Percentiles rank a stretch among this genome's conserved stretches.
Conservation (phyloP, 2,329 filamentous ascomycete genomes). For the Fusarium tuaranense region DNA sequence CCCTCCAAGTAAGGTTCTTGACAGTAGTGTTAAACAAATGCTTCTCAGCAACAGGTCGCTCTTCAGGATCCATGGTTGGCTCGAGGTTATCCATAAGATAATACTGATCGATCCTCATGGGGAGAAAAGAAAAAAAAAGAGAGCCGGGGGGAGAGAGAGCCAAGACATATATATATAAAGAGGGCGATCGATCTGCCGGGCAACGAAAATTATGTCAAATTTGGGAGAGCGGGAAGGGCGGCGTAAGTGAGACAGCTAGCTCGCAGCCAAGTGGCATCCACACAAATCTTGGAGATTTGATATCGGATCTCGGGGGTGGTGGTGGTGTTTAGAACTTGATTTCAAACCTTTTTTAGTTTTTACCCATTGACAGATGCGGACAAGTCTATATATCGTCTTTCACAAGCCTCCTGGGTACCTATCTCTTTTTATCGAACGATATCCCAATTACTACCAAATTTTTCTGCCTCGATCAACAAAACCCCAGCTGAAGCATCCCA, state of each 20-base stretch:
- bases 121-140: not conserved
- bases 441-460: not conserved
- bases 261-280: not conserved
- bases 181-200: not conserved
- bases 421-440: not conserved
- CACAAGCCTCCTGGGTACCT: not conserved
- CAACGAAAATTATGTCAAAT: not conserved
- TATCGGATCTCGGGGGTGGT: not conserved
- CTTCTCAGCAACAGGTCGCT: conserved; percentile 50
- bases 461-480: not conserved
- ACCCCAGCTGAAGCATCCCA: conserved; percentile 4
- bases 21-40: conserved; percentile 74
- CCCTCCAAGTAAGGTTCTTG: conserved; percentile 73
- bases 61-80: conserved; percentile 40
- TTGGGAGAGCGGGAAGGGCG: not conserved
- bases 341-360: not conserved
- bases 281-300: not conserved
- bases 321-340: not conserved
- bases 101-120: conserved; percentile 13
- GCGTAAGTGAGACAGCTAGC: conserved; percentile 8
- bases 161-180: not conserved
- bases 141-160: not conserved
- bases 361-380: not conserved
- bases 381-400: not conserved
- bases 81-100: conserved; percentile 10